Conservation (phyloP, 2,329 filamentous ascomycete genomes). For the Cephalotrichum gorgonifer region DNA sequence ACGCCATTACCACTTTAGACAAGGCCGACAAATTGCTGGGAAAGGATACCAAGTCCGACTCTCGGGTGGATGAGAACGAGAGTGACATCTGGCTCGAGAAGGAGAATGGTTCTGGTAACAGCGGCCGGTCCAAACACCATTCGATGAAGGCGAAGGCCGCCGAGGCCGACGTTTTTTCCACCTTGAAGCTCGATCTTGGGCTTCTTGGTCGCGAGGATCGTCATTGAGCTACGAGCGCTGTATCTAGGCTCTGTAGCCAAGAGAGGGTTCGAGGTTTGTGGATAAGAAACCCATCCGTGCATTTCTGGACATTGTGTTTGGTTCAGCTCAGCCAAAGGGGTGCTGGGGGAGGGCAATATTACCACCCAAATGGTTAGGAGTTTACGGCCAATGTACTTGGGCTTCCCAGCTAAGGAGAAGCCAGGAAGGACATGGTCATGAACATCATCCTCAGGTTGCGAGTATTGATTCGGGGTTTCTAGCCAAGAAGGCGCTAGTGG, state of each 20-base stretch:
- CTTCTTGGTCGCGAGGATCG: slow-evolving; percentile 29
- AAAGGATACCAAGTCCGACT: slow-evolving; percentile 11
- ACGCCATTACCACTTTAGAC: slow-evolving; percentile 33
- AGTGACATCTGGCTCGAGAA: slow-evolving; percentile 9
- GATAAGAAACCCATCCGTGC: no score
- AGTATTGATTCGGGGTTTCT: background rate
- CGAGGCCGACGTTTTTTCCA: slow-evolving; percentile 34
- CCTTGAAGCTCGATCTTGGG: slow-evolving; percentile 42
- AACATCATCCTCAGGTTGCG: background rate
- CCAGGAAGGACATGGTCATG: no score
- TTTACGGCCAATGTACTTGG: no score
- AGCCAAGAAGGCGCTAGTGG: background rate
- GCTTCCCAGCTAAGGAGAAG: no score
- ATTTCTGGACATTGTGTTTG: no score
- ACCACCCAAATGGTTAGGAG: no score
- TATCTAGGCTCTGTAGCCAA: background rate
- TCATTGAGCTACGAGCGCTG: background rate
- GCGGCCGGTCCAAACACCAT: slow-evolving; percentile 6
- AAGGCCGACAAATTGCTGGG: slow-evolving; percentile 32
- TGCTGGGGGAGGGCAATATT: no score
- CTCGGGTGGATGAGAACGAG: slow-evolving; percentile 3
- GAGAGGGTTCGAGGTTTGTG: no score
- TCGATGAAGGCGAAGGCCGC: slow-evolving; percentile 14
- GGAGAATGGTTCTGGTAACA: slow-evolving; percentile 7
- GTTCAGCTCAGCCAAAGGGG: no score